Conservation (phyloP, 306 rosid species). For the Vachellia collinsii region DNA sequence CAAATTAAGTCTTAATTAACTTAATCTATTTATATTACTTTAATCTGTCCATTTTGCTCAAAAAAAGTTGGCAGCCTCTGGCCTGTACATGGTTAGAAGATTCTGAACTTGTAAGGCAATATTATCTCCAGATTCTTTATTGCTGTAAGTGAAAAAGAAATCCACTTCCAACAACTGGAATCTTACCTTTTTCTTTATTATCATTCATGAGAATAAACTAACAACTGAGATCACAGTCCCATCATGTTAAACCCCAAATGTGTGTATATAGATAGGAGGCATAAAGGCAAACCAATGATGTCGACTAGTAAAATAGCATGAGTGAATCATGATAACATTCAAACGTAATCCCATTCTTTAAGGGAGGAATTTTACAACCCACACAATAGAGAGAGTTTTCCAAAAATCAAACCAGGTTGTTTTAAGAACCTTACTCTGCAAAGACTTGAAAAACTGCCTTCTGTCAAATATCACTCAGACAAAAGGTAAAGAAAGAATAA, state of each 20-base stretch:
- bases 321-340: slow-evolving; percentile 32
- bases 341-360: slow-evolving; percentile 8
- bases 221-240: slow-evolving; percentile 19
- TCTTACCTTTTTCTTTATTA: slow-evolving; percentile 36
- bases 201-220: slow-evolving; percentile 27
- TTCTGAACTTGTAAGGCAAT: slow-evolving; percentile 49
- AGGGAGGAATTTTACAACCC: slow-evolving; percentile 34
- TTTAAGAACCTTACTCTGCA: slow-evolving; percentile 18
- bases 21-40: neutral
- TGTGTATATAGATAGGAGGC: slow-evolving; percentile 17
- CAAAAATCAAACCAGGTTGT: slow-evolving; percentile 27
- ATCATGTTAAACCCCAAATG: slow-evolving; percentile 13
- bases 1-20: neutral
- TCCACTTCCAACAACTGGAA: slow-evolving; percentile 33
- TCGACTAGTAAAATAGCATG: slow-evolving; percentile 6
- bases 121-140: slow-evolving; percentile 41
- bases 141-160: slow-evolving; percentile 32
- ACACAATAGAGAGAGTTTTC: slow-evolving; percentile 11
- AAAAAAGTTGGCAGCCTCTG: slow-evolving; percentile 32
- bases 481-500: slow-evolving; percentile 7
- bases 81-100: slow-evolving; percentile 33
- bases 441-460: slow-evolving; percentile 24
- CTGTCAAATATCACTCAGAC: slow-evolving; percentile 38
- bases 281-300: slow-evolving; percentile 27
- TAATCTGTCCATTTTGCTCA: neutral